phyloP scores from a whole-genome alignment of 2,329 filamentous ascomycete genomes.

The Aspergillus jensenii region DNA sequence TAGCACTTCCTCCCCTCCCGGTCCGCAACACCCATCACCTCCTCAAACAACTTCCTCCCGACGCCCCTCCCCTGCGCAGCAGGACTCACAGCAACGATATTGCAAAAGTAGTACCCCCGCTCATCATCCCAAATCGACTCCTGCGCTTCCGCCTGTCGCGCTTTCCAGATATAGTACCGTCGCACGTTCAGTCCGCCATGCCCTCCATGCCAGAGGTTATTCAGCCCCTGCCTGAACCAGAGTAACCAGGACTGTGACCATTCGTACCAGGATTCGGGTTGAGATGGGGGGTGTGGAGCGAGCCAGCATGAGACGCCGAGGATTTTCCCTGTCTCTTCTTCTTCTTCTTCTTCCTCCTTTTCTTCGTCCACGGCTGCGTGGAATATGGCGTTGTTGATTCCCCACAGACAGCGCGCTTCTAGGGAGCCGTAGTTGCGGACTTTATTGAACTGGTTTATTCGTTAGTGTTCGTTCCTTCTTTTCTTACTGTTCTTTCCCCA shows the following conservation, averaged over 20 bases:
- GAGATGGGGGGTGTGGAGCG: slow-evolving; percentile 51
- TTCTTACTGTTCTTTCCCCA: background rate
- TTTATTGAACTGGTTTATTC: slow-evolving; percentile 53
- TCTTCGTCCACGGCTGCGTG: slow-evolving; percentile 65
- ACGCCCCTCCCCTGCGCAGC: slow-evolving; percentile 66
- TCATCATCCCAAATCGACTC: slow-evolving; percentile 64
- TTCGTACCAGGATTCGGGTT: slow-evolving; percentile 61
- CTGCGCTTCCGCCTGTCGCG: slow-evolving; percentile 64
- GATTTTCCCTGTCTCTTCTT: slow-evolving; percentile 42
- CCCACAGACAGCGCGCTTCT: slow-evolving; percentile 67
- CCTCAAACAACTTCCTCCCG: slow-evolving; percentile 63
- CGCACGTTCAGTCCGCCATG: slow-evolving; percentile 65
- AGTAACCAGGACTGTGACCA: slow-evolving; percentile 65
- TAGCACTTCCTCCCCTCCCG: slow-evolving; percentile 65
- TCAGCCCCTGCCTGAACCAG: slow-evolving; percentile 62
- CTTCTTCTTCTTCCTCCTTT: background rate
- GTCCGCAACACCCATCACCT: slow-evolving; percentile 65
- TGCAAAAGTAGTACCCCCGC: slow-evolving; percentile 74
- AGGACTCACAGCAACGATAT: slow-evolving; percentile 71
- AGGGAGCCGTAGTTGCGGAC: slow-evolving; percentile 63
- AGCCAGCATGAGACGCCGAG: slow-evolving; percentile 77
- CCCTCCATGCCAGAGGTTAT: slow-evolving; percentile 64
- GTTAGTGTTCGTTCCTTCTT: background rate
- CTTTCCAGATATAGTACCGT: slow-evolving; percentile 75
- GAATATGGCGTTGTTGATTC: slow-evolving; percentile 71